A percentile compares a stretch with the other conserved stretches of the same genome.
Evolutionary conservation across 2,329 filamentous ascomycete genomes (phyloP).

Genomic region (Stenocarpella maydis): DNA sequence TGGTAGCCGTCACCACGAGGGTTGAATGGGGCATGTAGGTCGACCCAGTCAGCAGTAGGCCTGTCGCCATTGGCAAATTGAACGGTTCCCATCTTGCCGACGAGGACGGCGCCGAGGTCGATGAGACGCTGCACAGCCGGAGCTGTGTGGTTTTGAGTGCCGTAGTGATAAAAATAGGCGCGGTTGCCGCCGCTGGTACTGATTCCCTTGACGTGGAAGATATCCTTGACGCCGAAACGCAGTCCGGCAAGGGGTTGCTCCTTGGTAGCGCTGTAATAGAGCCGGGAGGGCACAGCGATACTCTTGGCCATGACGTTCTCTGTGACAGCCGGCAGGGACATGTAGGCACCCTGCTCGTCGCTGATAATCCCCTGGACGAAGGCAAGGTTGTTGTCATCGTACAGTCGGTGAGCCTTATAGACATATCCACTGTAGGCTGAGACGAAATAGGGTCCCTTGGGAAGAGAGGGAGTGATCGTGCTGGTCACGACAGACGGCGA

Average conservation of each 20-base stretch:
- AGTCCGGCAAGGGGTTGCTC: slow-evolving; percentile 68
- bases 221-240: slow-evolving; percentile 69
- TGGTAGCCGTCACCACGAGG: slow-evolving; percentile 58
- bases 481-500: neutral
- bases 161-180: slow-evolving; percentile 65
- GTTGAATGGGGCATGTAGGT: slow-evolving; percentile 53
- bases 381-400: slow-evolving; percentile 45
- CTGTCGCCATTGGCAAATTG: slow-evolving; percentile 55
- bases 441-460: slow-evolving; percentile 48
- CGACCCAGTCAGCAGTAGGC: slow-evolving; percentile 59
- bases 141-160: slow-evolving; percentile 55
- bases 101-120: slow-evolving; percentile 63
- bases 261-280: slow-evolving; percentile 62
- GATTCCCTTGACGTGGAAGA: slow-evolving; percentile 58
- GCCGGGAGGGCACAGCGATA: slow-evolving; percentile 64
- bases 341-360: slow-evolving; percentile 44
- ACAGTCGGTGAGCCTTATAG: slow-evolving; percentile 48
- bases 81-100: slow-evolving; percentile 56
- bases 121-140: slow-evolving; percentile 64
- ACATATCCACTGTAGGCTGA: slow-evolving; percentile 43
- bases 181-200: slow-evolving; percentile 64
- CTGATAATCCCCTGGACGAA: slow-evolving; percentile 46
- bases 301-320: slow-evolving; percentile 42
- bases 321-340: slow-evolving; percentile 45
- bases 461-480: neutral